Evolutionary conservation across 2,329 filamentous ascomycete genomes (phyloP).

Genomic region (Cercospora zeina): DNA sequence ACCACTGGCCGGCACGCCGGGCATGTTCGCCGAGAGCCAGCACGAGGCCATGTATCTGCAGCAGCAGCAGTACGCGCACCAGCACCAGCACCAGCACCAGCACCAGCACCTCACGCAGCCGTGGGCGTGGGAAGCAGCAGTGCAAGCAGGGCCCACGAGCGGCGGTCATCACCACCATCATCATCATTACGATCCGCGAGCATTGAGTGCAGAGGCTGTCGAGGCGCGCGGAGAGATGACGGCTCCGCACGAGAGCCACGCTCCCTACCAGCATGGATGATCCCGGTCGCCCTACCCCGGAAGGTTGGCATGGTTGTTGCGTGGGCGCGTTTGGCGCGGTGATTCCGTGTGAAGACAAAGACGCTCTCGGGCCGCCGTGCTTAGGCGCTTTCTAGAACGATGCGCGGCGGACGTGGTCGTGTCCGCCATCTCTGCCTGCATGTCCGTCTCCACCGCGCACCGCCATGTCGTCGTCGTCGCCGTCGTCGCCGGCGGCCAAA

Average conservation of each 20-base stretch:
- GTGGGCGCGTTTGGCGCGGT: constrained; percentile 1
- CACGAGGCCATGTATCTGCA: constrained; percentile 5
- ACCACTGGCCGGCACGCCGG: constrained; percentile 11
- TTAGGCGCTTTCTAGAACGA: constrained; percentile 23
- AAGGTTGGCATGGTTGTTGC: constrained; percentile 18
- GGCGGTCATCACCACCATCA: constrained; percentile 2
- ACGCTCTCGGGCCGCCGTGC: constrained; percentile 21
- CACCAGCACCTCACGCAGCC: constrained; percentile 6
- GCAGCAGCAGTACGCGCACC: not conserved
- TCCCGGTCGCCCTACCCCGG: constrained; percentile 19
- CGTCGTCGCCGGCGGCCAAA: constrained; percentile 22
- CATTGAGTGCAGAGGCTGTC: constrained; percentile 22
- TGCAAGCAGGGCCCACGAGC: constrained; percentile 4
- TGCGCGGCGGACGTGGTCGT: constrained; percentile 16
- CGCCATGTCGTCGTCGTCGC: constrained; percentile 25
- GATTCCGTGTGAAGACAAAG: constrained; percentile 16
- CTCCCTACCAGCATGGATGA: constrained; percentile 19
- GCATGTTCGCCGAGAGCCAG: not conserved
- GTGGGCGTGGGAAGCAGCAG: constrained; percentile 11
- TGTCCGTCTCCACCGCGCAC: not conserved
- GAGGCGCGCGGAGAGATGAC: constrained; percentile 23
- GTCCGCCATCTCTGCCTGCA: constrained; percentile 6
- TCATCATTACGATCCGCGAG: constrained; percentile 14
- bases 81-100: not conserved
- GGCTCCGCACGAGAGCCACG: constrained; percentile 21